These are phyloP conservation scores for Lachancea nothofagi DNA, from an alignment of 805 yeast genomes.

Conservation along the genomic window DNA sequence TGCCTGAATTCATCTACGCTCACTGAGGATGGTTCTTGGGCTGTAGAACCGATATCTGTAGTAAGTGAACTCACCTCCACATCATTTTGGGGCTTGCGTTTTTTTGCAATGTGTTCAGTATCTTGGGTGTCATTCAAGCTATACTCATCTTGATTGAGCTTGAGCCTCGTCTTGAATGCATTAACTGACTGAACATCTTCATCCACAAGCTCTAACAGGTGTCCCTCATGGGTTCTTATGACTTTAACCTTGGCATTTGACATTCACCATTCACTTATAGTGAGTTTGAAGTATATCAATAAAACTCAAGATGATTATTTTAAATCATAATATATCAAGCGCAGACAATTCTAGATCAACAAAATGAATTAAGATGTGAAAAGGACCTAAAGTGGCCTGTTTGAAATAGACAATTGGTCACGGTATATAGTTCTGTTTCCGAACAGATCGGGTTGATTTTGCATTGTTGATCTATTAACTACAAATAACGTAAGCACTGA, in stretches of 20 bases:
- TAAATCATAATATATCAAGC: too few species aligned
- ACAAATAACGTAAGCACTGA: too few species aligned
- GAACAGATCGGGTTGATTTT: too few species aligned
- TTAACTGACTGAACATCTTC: conserved; percentile 42
- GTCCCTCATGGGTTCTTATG: conserved; percentile 22
- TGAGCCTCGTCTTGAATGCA: conserved; percentile 31
- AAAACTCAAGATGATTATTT: too few species aligned
- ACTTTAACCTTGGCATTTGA: conserved; percentile 2
- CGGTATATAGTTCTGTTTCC: too few species aligned
- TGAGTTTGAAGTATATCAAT: neutral
- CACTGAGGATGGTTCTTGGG: conserved; percentile 11
- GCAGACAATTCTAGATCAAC: too few species aligned
- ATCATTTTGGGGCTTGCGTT: neutral
- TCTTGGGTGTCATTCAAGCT: neutral
- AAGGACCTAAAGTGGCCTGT: too few species aligned
- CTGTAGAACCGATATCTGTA: neutral
- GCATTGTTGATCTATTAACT: too few species aligned
- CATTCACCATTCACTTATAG: neutral
- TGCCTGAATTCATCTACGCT: conserved; percentile 48
- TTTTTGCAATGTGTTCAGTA: conserved; percentile 2
- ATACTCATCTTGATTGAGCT: conserved; percentile 10
- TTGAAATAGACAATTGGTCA: too few species aligned
- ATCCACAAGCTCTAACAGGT: conserved; percentile 37
- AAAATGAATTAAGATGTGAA: too few species aligned
- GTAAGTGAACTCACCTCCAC: neutral